Conservation (phyloP, 345 rosid species). For the Eucalyptus fibrosa region DNA sequence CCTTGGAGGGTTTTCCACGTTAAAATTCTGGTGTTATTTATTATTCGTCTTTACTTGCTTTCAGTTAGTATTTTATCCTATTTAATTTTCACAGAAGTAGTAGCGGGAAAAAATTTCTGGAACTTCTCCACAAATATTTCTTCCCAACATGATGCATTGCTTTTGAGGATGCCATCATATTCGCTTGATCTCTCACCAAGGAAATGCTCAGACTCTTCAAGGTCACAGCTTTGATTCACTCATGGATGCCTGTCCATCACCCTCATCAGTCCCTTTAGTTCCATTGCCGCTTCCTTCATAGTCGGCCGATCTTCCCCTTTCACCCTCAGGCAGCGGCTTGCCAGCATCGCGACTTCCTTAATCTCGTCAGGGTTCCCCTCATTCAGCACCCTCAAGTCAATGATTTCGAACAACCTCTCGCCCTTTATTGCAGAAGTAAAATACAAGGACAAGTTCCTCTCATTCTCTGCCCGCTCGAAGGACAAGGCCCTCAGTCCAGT, state of each 20-base stretch:
- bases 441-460: slow-evolving; percentile 5
- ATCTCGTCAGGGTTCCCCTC: not conserved
- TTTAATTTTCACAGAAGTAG: no score
- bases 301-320: slow-evolving; percentile 12
- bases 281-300: slow-evolving; percentile 9
- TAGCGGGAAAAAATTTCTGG: no score
- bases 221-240: not conserved
- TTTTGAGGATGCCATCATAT: no score
- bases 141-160: no score
- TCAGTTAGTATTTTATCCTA: no score
- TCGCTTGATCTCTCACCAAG: not conserved
- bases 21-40: no score
- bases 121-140: no score
- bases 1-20: no score
- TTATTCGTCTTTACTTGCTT: no score
- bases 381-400: not conserved
- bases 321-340: slow-evolving; percentile 4
- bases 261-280: slow-evolving; percentile 1
- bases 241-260: not conserved
- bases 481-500: slow-evolving; percentile 13
- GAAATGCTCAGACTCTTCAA: slow-evolving; percentile 4
- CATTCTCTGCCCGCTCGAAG: not conserved
- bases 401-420: slow-evolving; percentile 1
- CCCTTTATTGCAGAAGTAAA: slow-evolving; percentile 13
- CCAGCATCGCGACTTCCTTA: slow-evolving; percentile 1